phyloP scores from a whole-genome alignment of 345 rosid genomes.

The Arabidopsis thaliana region DNA sequence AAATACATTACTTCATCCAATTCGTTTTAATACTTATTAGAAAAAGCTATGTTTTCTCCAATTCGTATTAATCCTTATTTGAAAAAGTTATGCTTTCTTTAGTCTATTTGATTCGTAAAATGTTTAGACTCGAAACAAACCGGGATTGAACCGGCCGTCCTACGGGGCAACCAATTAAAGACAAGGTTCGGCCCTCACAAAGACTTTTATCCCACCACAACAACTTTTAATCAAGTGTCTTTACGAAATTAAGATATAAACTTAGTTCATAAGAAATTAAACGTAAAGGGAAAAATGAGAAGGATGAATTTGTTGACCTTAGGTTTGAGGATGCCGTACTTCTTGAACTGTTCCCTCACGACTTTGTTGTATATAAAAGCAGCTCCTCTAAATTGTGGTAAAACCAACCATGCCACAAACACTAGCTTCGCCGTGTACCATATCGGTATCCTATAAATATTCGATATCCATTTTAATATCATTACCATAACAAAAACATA shows the following conservation, averaged over 20 bases:
- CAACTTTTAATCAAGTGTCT: not conserved
- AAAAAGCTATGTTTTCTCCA: no score
- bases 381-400: conserved; percentile 78
- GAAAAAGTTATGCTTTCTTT: no score
- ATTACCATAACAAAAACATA: not conserved
- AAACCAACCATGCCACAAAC: conserved; percentile 74
- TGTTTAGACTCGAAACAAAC: not conserved
- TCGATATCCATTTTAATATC: not conserved
- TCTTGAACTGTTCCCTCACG: conserved; percentile 62
- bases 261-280: not conserved
- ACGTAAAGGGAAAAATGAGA: not conserved
- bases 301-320: conserved; percentile 11
- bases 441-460: conserved; percentile 65
- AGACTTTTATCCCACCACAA: not conserved
- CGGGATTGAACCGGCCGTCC: not conserved
- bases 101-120: no score
- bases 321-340: conserved; percentile 40
- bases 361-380: conserved; percentile 68
- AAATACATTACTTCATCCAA: not conserved
- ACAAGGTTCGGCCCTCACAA: not conserved
- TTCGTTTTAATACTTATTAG: no score
- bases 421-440: conserved; percentile 76
- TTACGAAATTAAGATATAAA: not conserved
- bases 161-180: not conserved
- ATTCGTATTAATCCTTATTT: no score